These are phyloP conservation scores for Zoysia pacifica DNA, from an alignment of 176 grass and related monocot genomes.

Conservation along the genomic window DNA sequence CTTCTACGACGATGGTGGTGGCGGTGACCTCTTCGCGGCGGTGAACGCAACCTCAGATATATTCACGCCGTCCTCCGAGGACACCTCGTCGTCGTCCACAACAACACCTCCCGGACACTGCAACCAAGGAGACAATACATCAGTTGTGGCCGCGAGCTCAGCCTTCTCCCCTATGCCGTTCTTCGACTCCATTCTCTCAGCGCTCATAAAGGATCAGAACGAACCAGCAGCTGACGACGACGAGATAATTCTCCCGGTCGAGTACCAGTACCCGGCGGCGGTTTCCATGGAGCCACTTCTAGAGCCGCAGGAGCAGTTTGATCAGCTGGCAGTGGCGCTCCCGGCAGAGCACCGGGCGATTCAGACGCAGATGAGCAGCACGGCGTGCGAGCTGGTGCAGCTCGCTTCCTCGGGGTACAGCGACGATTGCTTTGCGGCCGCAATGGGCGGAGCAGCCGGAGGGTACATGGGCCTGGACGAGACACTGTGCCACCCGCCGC, in stretches of 20 bases:
- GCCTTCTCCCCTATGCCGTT: constrained; percentile 56
- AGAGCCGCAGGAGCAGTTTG: constrained; percentile 57
- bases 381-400: constrained; percentile 39
- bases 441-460: constrained; percentile 37
- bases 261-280: constrained; percentile 22
- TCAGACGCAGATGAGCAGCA: constrained; percentile 53
- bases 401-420: constrained; percentile 41
- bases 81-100: constrained; percentile 48
- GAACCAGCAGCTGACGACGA: constrained; percentile 16
- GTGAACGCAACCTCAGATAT: constrained; percentile 30
- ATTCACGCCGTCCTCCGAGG: constrained; percentile 43
- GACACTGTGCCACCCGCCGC: constrained; percentile 26
- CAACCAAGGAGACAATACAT: constrained; percentile 38
- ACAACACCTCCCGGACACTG: constrained; percentile 30
- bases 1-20: constrained; percentile 64
- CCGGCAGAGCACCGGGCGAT: constrained; percentile 26
- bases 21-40: constrained; percentile 57
- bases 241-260: constrained; percentile 46
- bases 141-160: background rate
- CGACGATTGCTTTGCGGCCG: constrained; percentile 46
- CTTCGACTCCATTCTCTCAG: constrained; percentile 60
- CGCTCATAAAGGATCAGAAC: constrained; percentile 56
- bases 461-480: constrained; percentile 58
- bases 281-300: background rate
- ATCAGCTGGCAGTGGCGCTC: constrained; percentile 40